Percentiles rank a stretch among this genome's conserved stretches.
Evolutionary conservation across 2,329 filamentous ascomycete species (phyloP).

Genomic region (Fusarium dlaminii): DNA sequence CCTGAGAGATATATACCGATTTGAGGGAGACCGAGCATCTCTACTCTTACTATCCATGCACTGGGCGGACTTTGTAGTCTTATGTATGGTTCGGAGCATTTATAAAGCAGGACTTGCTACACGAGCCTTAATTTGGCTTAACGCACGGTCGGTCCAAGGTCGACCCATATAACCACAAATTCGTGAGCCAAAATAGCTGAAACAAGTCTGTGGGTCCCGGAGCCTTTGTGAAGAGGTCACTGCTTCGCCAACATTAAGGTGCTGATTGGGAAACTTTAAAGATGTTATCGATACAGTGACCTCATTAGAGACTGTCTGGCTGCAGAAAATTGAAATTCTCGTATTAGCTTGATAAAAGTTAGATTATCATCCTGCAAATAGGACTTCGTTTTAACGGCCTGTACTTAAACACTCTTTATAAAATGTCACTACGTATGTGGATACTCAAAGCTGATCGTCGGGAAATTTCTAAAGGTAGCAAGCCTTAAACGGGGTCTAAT

Average conservation of each 20-base stretch:
- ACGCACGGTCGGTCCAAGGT: too few relatives aligned
- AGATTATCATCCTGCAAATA: background rate
- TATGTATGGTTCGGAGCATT: rapidly evolving
- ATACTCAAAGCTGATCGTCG: background rate
- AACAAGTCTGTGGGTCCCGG: background rate
- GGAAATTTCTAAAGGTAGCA: background rate
- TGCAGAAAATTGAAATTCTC: too few relatives aligned
- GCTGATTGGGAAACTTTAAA: rapidly evolving
- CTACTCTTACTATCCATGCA: background rate
- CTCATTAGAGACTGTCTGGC: too few relatives aligned
- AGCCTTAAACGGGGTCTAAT: background rate
- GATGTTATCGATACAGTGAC: too few relatives aligned
- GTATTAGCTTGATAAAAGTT: too few relatives aligned
- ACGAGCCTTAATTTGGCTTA: rapidly evolving
- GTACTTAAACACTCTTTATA: rapidly evolving
- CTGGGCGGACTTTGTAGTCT: too few relatives aligned
- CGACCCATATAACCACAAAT: background rate
- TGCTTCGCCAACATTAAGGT: background rate
- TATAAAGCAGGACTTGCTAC: background rate
- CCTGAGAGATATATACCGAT: too few relatives aligned
- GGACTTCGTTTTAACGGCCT: rapidly evolving
- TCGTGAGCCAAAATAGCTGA: background rate
- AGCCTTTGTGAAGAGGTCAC: background rate
- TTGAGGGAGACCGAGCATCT: too few relatives aligned
- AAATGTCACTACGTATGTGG: background rate